Conservation (phyloP, 345 rosid genomes). For the Pistacia integerrima region DNA sequence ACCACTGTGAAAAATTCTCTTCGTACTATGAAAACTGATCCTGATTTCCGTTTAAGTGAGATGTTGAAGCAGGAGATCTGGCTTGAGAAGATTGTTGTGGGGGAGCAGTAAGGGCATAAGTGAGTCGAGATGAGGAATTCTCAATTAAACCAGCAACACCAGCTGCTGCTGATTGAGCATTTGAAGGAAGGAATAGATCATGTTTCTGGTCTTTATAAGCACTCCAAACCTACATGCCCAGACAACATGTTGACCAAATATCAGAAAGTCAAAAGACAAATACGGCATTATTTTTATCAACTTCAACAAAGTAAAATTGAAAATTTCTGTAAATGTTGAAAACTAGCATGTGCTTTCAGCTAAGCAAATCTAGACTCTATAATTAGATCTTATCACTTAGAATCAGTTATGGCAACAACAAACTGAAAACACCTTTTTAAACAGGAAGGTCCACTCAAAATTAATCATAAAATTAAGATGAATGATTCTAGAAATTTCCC, state of each 20-base stretch:
- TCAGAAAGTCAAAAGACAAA: neutral
- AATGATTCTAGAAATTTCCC: neutral
- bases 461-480: neutral
- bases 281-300: neutral
- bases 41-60: slow-evolving; percentile 42
- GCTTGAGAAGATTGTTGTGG: slow-evolving; percentile 44
- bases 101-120: slow-evolving; percentile 86
- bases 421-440: neutral
- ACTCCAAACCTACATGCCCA: slow-evolving; percentile 69
- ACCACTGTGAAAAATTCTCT: slow-evolving; percentile 6
- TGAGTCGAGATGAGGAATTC: slow-evolving; percentile 70
- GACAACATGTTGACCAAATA: slow-evolving; percentile 2
- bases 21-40: slow-evolving; percentile 31
- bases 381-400: neutral
- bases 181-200: slow-evolving; percentile 95
- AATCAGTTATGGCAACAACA: neutral
- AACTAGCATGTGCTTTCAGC: neutral
- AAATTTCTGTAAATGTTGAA: neutral
- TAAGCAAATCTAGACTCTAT: neutral
- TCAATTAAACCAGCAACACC: slow-evolving; percentile 98
- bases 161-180: slow-evolving; percentile 86
- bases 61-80: slow-evolving; percentile 33
- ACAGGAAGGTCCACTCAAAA: neutral
- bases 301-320: neutral
- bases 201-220: slow-evolving; percentile 99